Evolutionary conservation across 805 yeast genomes (phyloP).

Genomic region (Saturnispora mendoncae): DNA sequence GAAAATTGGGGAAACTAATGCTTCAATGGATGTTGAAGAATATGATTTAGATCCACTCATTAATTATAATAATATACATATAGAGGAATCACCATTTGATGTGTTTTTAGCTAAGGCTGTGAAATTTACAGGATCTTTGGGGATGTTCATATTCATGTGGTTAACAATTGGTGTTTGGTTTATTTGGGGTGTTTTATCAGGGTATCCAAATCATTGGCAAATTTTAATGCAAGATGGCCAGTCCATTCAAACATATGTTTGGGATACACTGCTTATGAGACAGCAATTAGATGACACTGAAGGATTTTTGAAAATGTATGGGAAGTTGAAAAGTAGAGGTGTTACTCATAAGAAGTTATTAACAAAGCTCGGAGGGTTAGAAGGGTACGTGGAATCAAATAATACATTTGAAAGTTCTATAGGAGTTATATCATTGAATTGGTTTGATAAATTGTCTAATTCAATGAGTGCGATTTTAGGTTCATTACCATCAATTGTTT

Average conservation of each 20-base stretch:
- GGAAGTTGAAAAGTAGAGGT: conserved; percentile 26
- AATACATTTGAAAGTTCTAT: conserved; percentile 11
- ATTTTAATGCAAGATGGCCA: conserved; percentile 36
- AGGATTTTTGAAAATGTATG: conserved; percentile 22
- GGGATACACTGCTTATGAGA: conserved; percentile 35
- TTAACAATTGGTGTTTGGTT: conserved; percentile 16
- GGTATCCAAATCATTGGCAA: conserved; percentile 32
- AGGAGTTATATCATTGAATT: conserved; percentile 20
- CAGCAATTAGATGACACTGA: conserved; percentile 28
- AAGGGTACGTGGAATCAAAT: neutral
- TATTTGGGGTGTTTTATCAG: conserved; percentile 21
- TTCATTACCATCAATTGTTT: conserved; percentile 24
- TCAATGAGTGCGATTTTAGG: conserved; percentile 24
- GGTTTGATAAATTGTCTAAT: conserved; percentile 30
- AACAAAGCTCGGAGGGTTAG: neutral
- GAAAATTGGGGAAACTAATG: neutral
- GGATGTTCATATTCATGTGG: conserved; percentile 24
- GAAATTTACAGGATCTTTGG: conserved; percentile 15
- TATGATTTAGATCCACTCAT: neutral
- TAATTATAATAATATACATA: too few species aligned
- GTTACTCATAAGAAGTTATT: conserved; percentile 19
- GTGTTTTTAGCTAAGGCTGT: conserved; percentile 10
- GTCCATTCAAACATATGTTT: conserved; percentile 32
- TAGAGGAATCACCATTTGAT: conserved; percentile 17
- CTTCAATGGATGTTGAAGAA: neutral